Evolutionary conservation across 2,329 filamentous ascomycete genomes (phyloP).

Genomic region (Aspergillus sp.): DNA sequence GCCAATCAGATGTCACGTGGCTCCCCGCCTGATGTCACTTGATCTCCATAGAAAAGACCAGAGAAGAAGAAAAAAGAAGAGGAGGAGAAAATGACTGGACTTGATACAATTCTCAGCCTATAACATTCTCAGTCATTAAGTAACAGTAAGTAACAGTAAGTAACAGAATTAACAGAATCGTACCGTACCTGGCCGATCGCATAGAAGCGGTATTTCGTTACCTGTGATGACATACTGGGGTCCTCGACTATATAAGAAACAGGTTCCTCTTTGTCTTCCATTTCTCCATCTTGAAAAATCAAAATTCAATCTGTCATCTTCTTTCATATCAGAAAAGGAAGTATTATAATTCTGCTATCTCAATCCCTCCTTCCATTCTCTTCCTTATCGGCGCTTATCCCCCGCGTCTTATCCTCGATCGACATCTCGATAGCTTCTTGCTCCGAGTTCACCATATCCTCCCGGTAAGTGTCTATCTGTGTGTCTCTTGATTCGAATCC

Average conservation of each 20-base stretch:
- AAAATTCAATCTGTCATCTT: background rate
- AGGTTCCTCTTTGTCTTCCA: background rate
- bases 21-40: too few species aligned
- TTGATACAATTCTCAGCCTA: background rate
- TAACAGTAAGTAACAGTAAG: background rate
- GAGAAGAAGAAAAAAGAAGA: background rate
- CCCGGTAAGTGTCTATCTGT: slow-evolving; percentile 1
- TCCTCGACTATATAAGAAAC: slow-evolving; percentile 5
- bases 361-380: background rate
- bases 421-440: background rate
- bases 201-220: slow-evolving; percentile 15
- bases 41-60: too few species aligned
- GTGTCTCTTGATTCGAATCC: background rate
- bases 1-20: too few species aligned
- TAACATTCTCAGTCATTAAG: background rate
- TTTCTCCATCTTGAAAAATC: too few species aligned
- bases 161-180: background rate
- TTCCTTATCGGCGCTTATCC: slow-evolving; percentile 5
- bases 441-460: background rate
- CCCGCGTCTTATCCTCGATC: background rate
- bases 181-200: slow-evolving; percentile 20
- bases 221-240: background rate
- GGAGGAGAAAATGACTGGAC: background rate
- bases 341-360: background rate
- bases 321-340: background rate